A percentile compares a stretch with the other conserved stretches of the same genome.
Conservation (phyloP, 176 grass and related monocot species). For the Cymbopogon citratus region DNA sequence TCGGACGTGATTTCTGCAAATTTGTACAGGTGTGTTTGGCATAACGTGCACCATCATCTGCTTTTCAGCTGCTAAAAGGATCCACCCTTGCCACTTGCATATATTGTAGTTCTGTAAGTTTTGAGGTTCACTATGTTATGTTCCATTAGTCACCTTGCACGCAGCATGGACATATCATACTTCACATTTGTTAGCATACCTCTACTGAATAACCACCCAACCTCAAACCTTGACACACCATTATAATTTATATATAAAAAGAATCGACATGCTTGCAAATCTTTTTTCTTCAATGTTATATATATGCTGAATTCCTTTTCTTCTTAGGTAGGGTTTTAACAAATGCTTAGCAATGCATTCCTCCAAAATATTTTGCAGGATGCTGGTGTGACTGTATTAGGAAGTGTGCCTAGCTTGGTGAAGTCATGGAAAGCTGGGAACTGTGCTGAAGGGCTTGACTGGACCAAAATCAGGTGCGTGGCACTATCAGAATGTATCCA, state of each 20-base stretch:
- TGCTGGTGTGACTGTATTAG: conserved; percentile 76
- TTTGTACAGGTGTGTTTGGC: conserved; percentile 70
- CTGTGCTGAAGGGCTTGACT: conserved; percentile 68
- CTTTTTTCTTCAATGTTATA: neutral
- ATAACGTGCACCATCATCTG: neutral
- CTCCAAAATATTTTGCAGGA: conserved; percentile 52
- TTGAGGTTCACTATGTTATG: neutral
- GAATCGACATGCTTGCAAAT: neutral
- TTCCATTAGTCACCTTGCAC: neutral
- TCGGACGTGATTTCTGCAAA: conserved; percentile 83
- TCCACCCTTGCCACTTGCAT: neutral
- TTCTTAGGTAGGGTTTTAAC: too few relatives aligned
- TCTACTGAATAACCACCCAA: neutral
- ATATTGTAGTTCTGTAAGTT: neutral
- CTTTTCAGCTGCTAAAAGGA: conserved; percentile 3
- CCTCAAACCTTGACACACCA: neutral
- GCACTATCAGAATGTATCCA: neutral
- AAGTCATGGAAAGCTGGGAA: conserved; percentile 85
- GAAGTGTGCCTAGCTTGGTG: conserved; percentile 81
- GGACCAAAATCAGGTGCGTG: conserved; percentile 81
- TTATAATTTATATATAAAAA: neutral
- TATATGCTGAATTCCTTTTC: neutral
- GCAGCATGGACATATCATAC: neutral
- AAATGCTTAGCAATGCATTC: neutral
- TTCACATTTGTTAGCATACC: neutral